phyloP scores from a whole-genome alignment of 768 basidiomycete genomes.

The Amanita inopinata region DNA sequence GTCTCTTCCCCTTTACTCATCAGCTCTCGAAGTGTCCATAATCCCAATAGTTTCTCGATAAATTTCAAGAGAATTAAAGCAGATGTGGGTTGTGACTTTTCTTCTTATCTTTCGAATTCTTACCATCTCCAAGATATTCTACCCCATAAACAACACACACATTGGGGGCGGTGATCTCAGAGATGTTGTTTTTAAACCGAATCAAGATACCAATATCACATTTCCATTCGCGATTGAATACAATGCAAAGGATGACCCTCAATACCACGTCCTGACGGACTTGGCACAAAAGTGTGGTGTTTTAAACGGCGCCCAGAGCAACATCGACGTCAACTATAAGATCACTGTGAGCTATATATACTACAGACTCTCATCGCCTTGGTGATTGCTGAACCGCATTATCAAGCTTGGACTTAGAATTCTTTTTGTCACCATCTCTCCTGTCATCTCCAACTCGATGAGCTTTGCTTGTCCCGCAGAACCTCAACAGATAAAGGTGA shows the following conservation, averaged over 20 bases:
- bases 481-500: conserved; percentile 10
- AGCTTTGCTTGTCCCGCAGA: conserved; percentile 58
- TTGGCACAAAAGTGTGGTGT: conserved; percentile 55
- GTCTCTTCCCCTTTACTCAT: conserved; percentile 7
- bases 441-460: conserved; percentile 51
- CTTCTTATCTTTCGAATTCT: not conserved
- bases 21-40: conserved; percentile 44
- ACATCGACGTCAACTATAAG: conserved; percentile 55
- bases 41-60: conserved; percentile 75
- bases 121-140: conserved; percentile 43
- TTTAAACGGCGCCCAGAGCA: conserved; percentile 27
- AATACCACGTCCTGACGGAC: conserved; percentile 44
- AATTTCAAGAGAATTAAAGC: conserved; percentile 56
- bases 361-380: not conserved
- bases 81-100: conserved; percentile 28
- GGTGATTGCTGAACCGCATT: not conserved
- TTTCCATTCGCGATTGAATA: conserved; percentile 71
- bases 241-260: conserved; percentile 42
- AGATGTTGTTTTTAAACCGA: conserved; percentile 37
- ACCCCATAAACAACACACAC: conserved; percentile 64
- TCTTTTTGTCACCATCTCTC: conserved; percentile 56
- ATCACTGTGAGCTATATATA: conserved; percentile 41
- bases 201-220: conserved; percentile 52
- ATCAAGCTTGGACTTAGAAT: conserved; percentile 54
- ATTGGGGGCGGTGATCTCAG: conserved; percentile 52